Evolutionary conservation across 2,329 filamentous ascomycete species (phyloP), one percentile per base, ranked within the genome.

Genomic region (Coniochaeta prunicola): DNA sequence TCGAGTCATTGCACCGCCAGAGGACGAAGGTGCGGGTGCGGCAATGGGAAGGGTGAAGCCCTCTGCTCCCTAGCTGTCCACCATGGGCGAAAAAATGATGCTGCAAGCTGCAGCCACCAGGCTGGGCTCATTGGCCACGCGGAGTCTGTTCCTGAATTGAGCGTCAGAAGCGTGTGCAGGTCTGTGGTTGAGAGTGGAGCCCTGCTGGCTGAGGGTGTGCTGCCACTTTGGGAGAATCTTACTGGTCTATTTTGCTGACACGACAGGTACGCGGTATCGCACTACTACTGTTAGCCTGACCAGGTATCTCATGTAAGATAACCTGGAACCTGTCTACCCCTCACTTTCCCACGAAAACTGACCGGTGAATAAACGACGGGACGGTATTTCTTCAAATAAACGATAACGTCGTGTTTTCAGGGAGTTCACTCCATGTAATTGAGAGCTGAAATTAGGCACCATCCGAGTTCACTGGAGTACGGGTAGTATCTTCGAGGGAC

Each of bases 161-260:
- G 45, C 21, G 24, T 21, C n/a, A n/a, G n/a, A n/a, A n/a, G n/a
- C n/a, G n/a, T n/a, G n/a, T n/a, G 7, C 45, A 50, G 2, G 45
- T 50, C 45, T 50, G 45, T 50, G 45, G 45, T 50, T 30, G n/a
- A 50, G 45, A 50, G 45, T 50, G 45, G 45, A 50, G 45, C 30
- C 24, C 2, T 2, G 3, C 13, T 6, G 2, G 2, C 15, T 50
- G 24, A 50, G 45, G 45, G 45, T 50, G 45, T 50, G 45, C 45
- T 15, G 24, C 24, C 24, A 12, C 10, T 26, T 26, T 48, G 42
- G 21, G 6, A 26, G 8, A 28, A n/a, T 12, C 42, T 48, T 5
- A 48, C 6, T 48, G 42, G 42, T 48, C 24, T 9, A 4, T 28
- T 45, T 21, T 21, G 19, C 42, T 26, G 42, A 19, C 17, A 45